Base-by-base conservation (phyloP, 75 land plant species). In the Pseudotsuga menziesii region DNA sequence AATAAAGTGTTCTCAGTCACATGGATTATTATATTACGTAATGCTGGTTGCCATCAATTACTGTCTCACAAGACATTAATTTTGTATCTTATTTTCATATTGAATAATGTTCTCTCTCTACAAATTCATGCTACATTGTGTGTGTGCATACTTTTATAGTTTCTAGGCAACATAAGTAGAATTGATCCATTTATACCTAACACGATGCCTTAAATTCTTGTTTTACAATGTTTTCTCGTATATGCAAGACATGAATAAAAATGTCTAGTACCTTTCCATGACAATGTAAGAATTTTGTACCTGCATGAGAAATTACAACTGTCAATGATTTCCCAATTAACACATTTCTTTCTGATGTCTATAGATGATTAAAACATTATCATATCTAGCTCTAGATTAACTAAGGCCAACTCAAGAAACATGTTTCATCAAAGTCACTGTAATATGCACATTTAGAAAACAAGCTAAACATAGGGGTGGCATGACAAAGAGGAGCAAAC, bases 271-370 rank as follows among this genome's bases (percentile, higher is more conserved):
- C 90, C 85, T 88, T 63, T 83, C 90, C 12, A 67, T 29, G 36
- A 77, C 75, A 26, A 85, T 36, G 35, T 80, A 88, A 16, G 80
- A 85, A 64, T 85, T 81, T 70, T 88, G 90, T 72, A 88, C 88
- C 90, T 88, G 81, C 69, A 79, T 72, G 60, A 58, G 67, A 20
- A 62, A 67, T 17, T 67, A 22, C 29, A 32, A 67, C 39, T 12
- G n/a, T 67, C 48, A 67, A 67, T 20, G 44, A 67, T 39, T 36
- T 67, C 16, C 7, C 20, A 67, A 48, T 48, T 11, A 11, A 48
- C 52, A 48, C 11, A 48, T 9, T 48, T 48, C 52, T 48, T 48
- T 48, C 52, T 48, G 52, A 48, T 48, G 52, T 8, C 9, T 8
- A 48, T 69, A 44, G 6, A 32, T 29, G 69, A 17, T 32, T 64